These are phyloP conservation scores for Uronychia setigera DNA, from an alignment of 73 alveolate species.

Conservation along the genomic window DNA sequence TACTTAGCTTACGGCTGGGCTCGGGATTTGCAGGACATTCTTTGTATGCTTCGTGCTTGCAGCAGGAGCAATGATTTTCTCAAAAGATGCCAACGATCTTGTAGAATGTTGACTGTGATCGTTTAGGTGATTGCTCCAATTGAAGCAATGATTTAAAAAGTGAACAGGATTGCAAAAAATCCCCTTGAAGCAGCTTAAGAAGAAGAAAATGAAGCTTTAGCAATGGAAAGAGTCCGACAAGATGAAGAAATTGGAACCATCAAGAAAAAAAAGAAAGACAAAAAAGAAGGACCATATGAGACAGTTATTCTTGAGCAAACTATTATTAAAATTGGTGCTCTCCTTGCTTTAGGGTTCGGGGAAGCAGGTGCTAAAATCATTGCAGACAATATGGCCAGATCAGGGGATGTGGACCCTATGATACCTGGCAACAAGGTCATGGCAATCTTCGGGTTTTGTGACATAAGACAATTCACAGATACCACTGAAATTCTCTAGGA, in stretches of 20 bases:
- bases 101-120: too few relatives aligned
- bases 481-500: slow-evolving; percentile 95
- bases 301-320: slow-evolving; percentile 92
- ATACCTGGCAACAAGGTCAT: slow-evolving; percentile 91
- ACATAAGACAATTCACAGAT: slow-evolving; percentile 94
- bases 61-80: slow-evolving; percentile 55
- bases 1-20: slow-evolving; percentile 2
- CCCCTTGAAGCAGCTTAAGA: slow-evolving; percentile 71
- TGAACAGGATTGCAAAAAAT: slow-evolving; percentile 60
- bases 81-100: slow-evolving; percentile 65
- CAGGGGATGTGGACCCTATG: slow-evolving; percentile 97
- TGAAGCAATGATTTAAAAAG: slow-evolving; percentile 73
- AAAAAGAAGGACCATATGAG: slow-evolving; percentile 63
- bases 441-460: slow-evolving; percentile 97
- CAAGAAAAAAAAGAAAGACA: slow-evolving; percentile 8
- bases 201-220: slow-evolving; percentile 62
- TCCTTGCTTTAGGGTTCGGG: slow-evolving; percentile 95
- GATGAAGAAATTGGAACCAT: neutral
- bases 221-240: slow-evolving; percentile 4
- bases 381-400: slow-evolving; percentile 87
- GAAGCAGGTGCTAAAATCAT: slow-evolving; percentile 97
- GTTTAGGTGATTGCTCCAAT: slow-evolving; percentile 69
- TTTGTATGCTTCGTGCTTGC: slow-evolving; percentile 67
- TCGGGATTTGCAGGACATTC: slow-evolving; percentile 49
- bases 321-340: slow-evolving; percentile 92